Percentiles rank a stretch among this genome's conserved stretches.
phyloP scores from a whole-genome alignment of 805 yeast genomes.

The Brettanomyces custersianus region DNA sequence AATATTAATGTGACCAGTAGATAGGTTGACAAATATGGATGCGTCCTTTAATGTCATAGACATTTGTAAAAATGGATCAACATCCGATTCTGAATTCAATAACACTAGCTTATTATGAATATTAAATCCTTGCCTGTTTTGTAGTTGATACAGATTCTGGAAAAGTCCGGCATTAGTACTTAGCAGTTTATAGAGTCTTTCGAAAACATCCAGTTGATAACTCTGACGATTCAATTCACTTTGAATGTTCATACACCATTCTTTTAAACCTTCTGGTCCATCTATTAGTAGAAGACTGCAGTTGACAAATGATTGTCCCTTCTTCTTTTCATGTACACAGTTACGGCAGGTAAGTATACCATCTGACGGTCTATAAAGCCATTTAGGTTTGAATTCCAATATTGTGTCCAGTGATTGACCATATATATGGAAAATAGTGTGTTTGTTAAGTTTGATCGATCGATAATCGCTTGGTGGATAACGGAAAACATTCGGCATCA shows the following conservation, averaged over 20 bases:
- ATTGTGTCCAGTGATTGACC: conserved; percentile 1
- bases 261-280: conserved; percentile 17
- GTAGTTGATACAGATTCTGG: conserved; percentile 21
- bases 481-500: conserved; percentile 20
- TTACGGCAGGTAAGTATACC: conserved; percentile 33
- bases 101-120: conserved; percentile 22
- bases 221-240: conserved; percentile 4
- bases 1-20: conserved; percentile 18
- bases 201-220: not conserved
- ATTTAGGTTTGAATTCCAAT: conserved; percentile 45
- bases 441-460: conserved; percentile 16
- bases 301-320: conserved; percentile 24
- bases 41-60: conserved; percentile 48
- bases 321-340: conserved; percentile 30
- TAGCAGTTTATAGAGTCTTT: conserved; percentile 4
- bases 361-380: conserved; percentile 33
- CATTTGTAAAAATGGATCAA: conserved; percentile 30
- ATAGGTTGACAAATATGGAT: conserved; percentile 36
- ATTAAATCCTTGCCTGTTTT: conserved; percentile 23
- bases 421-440: conserved; percentile 14
- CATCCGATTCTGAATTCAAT: conserved; percentile 29
- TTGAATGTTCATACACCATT: conserved; percentile 27
- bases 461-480: not conserved
- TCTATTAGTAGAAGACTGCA: conserved; percentile 34
- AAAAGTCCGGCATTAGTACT: conserved; percentile 8